Evolutionary conservation across 1,139 yeast species (phyloP).

Genomic region (Blastobotrys serpentis): DNA sequence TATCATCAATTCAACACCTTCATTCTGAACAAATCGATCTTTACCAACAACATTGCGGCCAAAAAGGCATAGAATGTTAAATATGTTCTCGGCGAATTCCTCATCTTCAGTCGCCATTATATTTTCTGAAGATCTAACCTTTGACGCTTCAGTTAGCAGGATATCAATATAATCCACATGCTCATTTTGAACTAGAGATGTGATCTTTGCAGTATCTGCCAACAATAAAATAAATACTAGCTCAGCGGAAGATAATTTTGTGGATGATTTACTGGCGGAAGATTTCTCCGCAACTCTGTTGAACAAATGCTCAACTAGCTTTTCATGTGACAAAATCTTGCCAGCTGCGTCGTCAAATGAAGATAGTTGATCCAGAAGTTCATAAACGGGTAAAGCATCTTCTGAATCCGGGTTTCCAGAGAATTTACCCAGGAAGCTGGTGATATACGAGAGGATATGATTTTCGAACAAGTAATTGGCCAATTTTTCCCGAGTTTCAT

Average conservation of each 20-base stretch:
- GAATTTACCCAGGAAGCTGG: constrained; percentile 13
- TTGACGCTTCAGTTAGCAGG: constrained; percentile 1
- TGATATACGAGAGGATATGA: constrained; percentile 21
- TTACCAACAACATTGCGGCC: constrained; percentile 21
- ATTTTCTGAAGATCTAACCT: not conserved
- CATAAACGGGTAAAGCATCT: constrained; percentile 3
- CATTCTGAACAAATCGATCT: constrained; percentile 31
- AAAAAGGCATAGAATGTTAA: constrained; percentile 27
- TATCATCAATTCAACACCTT: constrained; percentile 38
- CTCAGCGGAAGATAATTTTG: constrained; percentile 12
- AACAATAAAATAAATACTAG: constrained; percentile 8
- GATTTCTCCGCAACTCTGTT: not conserved
- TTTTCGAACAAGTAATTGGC: constrained; percentile 18
- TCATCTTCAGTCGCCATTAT: constrained; percentile 25
- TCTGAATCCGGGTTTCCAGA: constrained; percentile 1
- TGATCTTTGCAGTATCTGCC: not conserved
- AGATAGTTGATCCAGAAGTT: not conserved
- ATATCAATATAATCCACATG: constrained; percentile 11
- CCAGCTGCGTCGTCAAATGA: not conserved
- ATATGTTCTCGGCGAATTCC: constrained; percentile 31
- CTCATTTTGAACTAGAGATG: not conserved
- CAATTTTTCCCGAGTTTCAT: constrained; percentile 15
- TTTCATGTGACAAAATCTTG: not conserved
- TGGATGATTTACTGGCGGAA: not conserved
- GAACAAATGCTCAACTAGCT: constrained; percentile 5